Evolutionary conservation across 768 basidiomycete genomes (phyloP).

Genomic region (Termitomyces sp.): DNA sequence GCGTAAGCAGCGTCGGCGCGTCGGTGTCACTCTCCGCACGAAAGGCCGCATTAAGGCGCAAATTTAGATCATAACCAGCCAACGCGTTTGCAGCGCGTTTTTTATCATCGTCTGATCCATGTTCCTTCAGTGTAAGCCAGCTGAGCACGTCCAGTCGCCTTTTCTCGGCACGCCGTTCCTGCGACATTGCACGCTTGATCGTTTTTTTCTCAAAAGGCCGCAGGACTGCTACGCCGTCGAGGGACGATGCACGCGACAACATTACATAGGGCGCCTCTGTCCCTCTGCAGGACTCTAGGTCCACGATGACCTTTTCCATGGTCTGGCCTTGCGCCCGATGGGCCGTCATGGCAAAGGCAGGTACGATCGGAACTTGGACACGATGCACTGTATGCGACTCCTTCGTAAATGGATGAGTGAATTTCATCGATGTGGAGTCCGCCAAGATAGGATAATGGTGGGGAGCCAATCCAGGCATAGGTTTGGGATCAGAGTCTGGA

Average conservation of each 20-base stretch:
- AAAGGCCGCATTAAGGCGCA: too few species aligned
- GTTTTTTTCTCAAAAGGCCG: conserved; percentile 1
- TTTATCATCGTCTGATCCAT: too few species aligned
- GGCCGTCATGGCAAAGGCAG: conserved; percentile 29
- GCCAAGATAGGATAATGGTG: conserved; percentile 21
- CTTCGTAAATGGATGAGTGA: conserved; percentile 19
- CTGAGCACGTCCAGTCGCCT: too few species aligned
- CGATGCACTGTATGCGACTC: conserved; percentile 6
- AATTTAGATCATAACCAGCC: too few species aligned
- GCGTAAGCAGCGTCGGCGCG: too few species aligned
- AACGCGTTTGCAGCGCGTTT: too few species aligned
- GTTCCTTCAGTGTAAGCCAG: too few species aligned
- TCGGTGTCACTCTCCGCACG: too few species aligned
- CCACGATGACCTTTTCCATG: conserved; percentile 23
- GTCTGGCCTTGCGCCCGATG: conserved; percentile 33
- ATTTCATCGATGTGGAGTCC: conserved; percentile 21
- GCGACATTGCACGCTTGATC: neutral
- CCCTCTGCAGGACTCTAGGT: conserved; percentile 21
- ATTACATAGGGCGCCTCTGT: conserved; percentile 32
- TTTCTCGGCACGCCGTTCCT: neutral
- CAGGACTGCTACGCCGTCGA: conserved; percentile 16
- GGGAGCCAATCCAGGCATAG: conserved; percentile 18
- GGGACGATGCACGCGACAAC: conserved; percentile 23
- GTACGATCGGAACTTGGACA: conserved; percentile 26
- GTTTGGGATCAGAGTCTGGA: neutral